Conservation (phyloP, 306 rosid genomes). For the Mucuna pruriens region DNA sequence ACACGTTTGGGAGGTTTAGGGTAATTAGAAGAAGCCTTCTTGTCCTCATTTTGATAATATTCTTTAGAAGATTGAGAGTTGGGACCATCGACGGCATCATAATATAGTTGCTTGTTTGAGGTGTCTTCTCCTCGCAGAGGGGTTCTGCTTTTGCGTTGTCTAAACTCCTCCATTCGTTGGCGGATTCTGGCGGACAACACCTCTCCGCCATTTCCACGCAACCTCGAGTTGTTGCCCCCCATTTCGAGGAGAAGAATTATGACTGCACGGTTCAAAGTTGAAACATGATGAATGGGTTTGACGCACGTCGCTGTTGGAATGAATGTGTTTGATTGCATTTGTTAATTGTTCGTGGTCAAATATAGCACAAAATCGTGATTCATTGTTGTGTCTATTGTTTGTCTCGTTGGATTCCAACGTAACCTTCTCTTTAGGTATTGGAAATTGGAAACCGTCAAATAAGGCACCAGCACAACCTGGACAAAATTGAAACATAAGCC, state of each 20-base stretch:
- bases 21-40: background rate
- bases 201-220: slow-evolving; percentile 39
- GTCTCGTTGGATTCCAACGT: background rate
- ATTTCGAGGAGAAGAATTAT: slow-evolving; percentile 22
- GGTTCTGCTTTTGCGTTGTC: slow-evolving; percentile 17
- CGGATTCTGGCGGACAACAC: slow-evolving; percentile 50
- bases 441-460: too few relatives aligned
- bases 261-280: background rate
- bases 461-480: background rate
- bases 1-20: background rate
- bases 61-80: background rate
- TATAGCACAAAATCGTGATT: slow-evolving; percentile 4
- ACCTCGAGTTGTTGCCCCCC: slow-evolving; percentile 63
- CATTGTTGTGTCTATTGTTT: background rate
- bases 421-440: too few relatives aligned
- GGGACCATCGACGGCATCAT: background rate
- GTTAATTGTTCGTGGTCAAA: slow-evolving; percentile 21
- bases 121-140: slow-evolving; percentile 9
- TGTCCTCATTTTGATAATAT: background rate
- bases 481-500: background rate
- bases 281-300: slow-evolving; percentile 11
- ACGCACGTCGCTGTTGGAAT: background rate
- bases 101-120: slow-evolving; percentile 49
- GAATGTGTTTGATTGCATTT: slow-evolving; percentile 26
- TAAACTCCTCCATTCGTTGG: slow-evolving; percentile 47